A percentile compares a stretch with the other conserved stretches of the same genome.
Evolutionary conservation across 2,329 filamentous ascomycete species (phyloP).

Genomic region (Aspergillus sp.): DNA sequence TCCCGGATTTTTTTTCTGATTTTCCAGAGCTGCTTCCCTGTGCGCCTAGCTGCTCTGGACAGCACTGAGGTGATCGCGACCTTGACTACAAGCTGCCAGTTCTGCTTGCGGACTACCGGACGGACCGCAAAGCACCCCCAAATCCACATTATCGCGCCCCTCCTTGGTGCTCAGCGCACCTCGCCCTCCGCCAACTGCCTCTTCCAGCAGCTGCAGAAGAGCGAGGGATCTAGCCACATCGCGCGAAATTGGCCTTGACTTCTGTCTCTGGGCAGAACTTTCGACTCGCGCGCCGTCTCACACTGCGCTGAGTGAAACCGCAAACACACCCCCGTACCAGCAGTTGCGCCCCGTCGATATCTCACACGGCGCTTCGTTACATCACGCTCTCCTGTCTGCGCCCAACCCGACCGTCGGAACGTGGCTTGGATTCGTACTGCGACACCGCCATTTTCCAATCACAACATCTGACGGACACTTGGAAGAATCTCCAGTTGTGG

Average conservation of each 20-base stretch:
- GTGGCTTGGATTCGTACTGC: background rate
- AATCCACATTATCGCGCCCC: background rate
- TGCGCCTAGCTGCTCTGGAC: background rate
- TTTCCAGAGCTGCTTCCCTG: background rate
- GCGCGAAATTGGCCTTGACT: background rate
- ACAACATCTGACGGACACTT: background rate
- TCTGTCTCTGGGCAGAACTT: background rate
- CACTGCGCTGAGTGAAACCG: conserved; percentile 12
- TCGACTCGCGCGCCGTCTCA: conserved; percentile 1
- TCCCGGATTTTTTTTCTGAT: background rate
- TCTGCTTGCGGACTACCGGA: background rate
- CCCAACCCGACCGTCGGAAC: conserved; percentile 11
- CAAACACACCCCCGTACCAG: conserved; percentile 10
- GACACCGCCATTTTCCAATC: background rate
- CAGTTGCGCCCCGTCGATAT: conserved; percentile 6
- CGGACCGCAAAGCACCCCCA: background rate
- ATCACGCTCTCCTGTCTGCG: background rate
- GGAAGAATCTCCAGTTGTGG: background rate
- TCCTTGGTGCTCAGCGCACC: background rate
- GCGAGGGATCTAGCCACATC: background rate
- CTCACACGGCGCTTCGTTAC: background rate
- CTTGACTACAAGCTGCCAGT: background rate
- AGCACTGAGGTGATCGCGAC: background rate
- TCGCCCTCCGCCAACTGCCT: background rate
- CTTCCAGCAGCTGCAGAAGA: background rate